Base-by-base conservation (phyloP, 140 eudicot species). In the Flaveria floridana region DNA sequence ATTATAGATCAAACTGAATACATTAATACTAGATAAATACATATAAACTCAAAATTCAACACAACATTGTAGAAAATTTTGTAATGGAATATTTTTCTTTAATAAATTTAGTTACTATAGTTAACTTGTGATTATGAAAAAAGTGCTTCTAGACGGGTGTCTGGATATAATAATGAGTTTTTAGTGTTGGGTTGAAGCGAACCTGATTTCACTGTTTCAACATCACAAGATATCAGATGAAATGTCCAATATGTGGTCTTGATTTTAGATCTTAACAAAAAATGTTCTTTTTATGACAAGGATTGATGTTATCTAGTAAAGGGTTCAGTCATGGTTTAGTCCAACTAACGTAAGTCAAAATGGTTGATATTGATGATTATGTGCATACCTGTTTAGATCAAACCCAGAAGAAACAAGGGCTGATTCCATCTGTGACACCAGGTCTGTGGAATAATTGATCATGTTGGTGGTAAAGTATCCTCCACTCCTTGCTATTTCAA, bases 401-500 rank as follows among this genome's bases (percentile, higher is more conserved):
- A 85, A 65, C 42, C 84, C 88, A 15, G 75, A 67, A 77, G 87
- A 77, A 77, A 48, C 59, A 55, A 81, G 69, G 65, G 78, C 73
- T 15, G 80, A 67, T 84, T 85, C 89, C 83, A 84, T 57, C 37
- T 74, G 73, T 65, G 86, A 85, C 57, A 84, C 70, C 41, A 87
- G 71, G 64, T 84, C 83, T n/a, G 77, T 21, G 6, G 77, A 80
- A 56, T 57, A 68, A 37, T 74, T 71, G 59, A 75, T 70, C 81
- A 82, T 76, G 23, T 79, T 56, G 15, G 65, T 78, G 7, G 96
- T 85, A 30, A 87, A 56, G 74, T 79, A 87, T 34, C 83, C 87
- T 58, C 93, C 96, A 21, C 9, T 16, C 70, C 82, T 83, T 20
- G 96, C 93, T 37, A 89, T 78, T 75, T 90, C 95, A 69, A 85